phyloP scores from a whole-genome alignment of 768 basidiomycete genomes.

The Tylopilus sp. region DNA sequence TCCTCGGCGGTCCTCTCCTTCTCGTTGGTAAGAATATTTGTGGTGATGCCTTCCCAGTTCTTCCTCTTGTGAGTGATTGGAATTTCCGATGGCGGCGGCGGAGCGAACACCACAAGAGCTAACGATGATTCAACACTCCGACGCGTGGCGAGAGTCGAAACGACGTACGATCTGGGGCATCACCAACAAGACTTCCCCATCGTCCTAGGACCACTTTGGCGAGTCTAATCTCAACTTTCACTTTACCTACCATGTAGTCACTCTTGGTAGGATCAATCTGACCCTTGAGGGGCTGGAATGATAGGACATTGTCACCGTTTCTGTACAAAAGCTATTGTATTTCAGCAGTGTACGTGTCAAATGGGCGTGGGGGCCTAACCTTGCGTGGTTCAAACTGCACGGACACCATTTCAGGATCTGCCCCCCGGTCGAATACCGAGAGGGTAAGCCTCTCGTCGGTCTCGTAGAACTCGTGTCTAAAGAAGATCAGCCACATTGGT shows the following conservation, averaged over 20 bases:
- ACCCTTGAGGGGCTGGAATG: constrained; percentile 77
- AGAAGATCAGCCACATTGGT: background rate
- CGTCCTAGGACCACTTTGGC: constrained; percentile 61
- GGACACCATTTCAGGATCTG: constrained; percentile 58
- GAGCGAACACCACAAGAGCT: constrained; percentile 21
- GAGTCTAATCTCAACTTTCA: constrained; percentile 86
- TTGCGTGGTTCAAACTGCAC: constrained; percentile 63
- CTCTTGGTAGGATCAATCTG: constrained; percentile 67
- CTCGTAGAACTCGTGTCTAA: constrained; percentile 85
- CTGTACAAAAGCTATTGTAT: constrained; percentile 38
- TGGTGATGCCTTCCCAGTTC: constrained; percentile 90
- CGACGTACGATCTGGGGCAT: constrained; percentile 68
- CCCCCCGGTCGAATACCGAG: constrained; percentile 77
- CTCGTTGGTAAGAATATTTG: constrained; percentile 59
- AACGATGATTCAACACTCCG: background rate
- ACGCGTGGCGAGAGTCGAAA: background rate
- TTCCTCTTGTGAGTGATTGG: constrained; percentile 48
- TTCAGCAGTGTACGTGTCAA: constrained; percentile 1
- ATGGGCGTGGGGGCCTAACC: constrained; percentile 39
- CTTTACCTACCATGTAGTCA: constrained; percentile 68
- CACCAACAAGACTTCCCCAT: constrained; percentile 77
- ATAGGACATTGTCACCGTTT: constrained; percentile 67
- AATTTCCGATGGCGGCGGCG: constrained; percentile 32
- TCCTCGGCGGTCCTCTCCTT: constrained; percentile 68
- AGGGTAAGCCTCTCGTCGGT: constrained; percentile 71